Evolutionary conservation across 73 alveolate genomes (phyloP).

Genomic region (Effrenium voratum): DNA sequence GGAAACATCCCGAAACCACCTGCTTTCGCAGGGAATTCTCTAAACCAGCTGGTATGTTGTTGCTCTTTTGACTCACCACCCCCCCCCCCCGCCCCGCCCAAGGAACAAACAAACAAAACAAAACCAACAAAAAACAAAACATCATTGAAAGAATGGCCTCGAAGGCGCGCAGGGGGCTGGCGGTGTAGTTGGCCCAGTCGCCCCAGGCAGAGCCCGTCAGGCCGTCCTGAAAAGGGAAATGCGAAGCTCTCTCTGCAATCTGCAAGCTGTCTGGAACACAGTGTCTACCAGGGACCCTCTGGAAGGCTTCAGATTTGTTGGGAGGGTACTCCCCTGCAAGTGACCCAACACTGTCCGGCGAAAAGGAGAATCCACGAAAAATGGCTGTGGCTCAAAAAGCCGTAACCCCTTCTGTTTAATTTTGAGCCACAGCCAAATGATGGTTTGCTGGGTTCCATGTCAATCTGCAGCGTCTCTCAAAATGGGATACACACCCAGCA

Average conservation of each 20-base stretch:
- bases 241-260: background rate
- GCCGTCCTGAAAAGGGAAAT: background rate
- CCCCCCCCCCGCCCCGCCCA: too few species aligned
- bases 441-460: background rate
- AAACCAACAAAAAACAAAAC: background rate
- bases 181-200: conserved; percentile 8
- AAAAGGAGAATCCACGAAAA: background rate
- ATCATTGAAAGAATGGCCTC: background rate
- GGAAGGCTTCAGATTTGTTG: background rate
- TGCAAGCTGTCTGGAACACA: background rate
- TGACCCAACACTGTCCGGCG: background rate
- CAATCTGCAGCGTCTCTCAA: background rate
- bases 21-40: too few species aligned
- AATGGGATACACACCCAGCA: too few species aligned
- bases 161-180: too few species aligned
- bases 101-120: too few species aligned
- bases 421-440: background rate
- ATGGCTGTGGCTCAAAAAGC: background rate
- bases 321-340: background rate
- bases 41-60: too few species aligned
- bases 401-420: background rate
- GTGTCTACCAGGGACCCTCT: background rate
- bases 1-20: too few species aligned
- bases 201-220: conserved; percentile 36
- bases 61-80: too few species aligned